Evolutionary conservation across 306 rosid species (phyloP).

Genomic region (Herpetospermum pedunculosum): DNA sequence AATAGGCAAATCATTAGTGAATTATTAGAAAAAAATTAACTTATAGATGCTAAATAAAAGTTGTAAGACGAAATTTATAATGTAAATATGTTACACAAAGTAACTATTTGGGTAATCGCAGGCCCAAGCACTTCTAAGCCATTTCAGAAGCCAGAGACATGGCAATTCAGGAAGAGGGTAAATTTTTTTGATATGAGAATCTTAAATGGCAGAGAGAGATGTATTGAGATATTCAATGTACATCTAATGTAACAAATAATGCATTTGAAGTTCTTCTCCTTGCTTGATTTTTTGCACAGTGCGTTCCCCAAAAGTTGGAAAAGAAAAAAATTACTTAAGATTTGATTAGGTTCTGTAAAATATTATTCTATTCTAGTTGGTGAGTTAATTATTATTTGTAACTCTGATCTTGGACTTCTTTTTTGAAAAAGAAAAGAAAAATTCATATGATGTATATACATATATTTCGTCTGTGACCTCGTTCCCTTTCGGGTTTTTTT

Average conservation of each 20-base stretch:
- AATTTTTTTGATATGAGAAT: constrained; percentile 5
- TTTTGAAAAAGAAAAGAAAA: not conserved
- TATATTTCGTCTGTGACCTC: not conserved
- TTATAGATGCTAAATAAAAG: not conserved
- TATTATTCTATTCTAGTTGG: not conserved
- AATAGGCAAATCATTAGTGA: not conserved
- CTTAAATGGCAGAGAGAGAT: not conserved
- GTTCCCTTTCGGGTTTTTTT: not conserved
- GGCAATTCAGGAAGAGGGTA: constrained; percentile 84
- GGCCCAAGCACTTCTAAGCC: constrained; percentile 93
- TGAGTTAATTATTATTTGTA: not conserved
- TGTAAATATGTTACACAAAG: not conserved
- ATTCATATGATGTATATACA: not conserved
- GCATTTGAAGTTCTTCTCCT: not conserved
- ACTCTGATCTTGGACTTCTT: not conserved
- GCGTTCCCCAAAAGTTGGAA: not conserved
- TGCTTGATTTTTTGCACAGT: constrained; percentile 5
- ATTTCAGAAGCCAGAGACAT: constrained; percentile 85
- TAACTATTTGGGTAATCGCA: constrained; percentile 5
- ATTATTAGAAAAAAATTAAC: too few relatives aligned
- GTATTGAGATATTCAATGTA: constrained; percentile 4
- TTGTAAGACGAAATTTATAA: not conserved
- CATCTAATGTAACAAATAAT: constrained; percentile 4
- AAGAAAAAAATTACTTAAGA: not conserved
- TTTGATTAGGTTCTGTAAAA: constrained; percentile 5